phyloP scores from a whole-genome alignment of 2,329 filamentous ascomycete species.

The Dendrostoma leiphaemia region DNA sequence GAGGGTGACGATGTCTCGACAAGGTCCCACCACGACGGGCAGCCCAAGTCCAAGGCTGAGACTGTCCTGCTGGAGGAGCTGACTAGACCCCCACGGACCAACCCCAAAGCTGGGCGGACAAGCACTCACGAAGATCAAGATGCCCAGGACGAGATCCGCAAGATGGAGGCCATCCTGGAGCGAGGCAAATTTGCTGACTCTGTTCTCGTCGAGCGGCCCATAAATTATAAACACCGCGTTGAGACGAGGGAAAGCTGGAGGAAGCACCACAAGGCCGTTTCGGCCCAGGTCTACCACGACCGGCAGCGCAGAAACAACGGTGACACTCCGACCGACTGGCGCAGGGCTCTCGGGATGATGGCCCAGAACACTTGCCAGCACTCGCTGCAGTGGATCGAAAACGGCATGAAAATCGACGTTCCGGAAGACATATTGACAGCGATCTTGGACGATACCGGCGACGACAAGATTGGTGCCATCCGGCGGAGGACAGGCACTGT shows the following conservation, averaged over 20 bases:
- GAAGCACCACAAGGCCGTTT: conserved; percentile 25
- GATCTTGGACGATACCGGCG: conserved; percentile 7
- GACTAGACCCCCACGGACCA: neutral
- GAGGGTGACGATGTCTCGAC: neutral
- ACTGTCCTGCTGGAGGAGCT: neutral
- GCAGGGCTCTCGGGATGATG: conserved; percentile 36
- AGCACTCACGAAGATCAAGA: neutral
- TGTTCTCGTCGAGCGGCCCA: conserved; percentile 27
- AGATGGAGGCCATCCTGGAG: conserved; percentile 5
- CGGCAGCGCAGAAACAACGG: conserved; percentile 25
- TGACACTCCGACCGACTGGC: conserved; percentile 34
- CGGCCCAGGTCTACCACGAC: conserved; percentile 36
- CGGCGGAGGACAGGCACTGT: conserved; percentile 24
- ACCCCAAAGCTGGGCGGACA: neutral
- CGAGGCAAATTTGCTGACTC: conserved; percentile 20
- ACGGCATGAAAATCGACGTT: conserved; percentile 27
- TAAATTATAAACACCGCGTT: conserved; percentile 20
- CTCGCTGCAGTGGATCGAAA: conserved; percentile 10
- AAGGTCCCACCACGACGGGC: neutral
- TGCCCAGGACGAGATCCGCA: neutral
- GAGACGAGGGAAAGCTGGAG: conserved; percentile 23
- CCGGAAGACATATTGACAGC: conserved; percentile 20
- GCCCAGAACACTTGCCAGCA: conserved; percentile 31
- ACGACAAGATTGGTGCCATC: conserved; percentile 28
- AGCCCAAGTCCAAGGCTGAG: too few species aligned